These are phyloP conservation scores for Colletotrichum paranaense DNA, from an alignment of 2,329 filamentous ascomycete genomes.

Conservation along the genomic window DNA sequence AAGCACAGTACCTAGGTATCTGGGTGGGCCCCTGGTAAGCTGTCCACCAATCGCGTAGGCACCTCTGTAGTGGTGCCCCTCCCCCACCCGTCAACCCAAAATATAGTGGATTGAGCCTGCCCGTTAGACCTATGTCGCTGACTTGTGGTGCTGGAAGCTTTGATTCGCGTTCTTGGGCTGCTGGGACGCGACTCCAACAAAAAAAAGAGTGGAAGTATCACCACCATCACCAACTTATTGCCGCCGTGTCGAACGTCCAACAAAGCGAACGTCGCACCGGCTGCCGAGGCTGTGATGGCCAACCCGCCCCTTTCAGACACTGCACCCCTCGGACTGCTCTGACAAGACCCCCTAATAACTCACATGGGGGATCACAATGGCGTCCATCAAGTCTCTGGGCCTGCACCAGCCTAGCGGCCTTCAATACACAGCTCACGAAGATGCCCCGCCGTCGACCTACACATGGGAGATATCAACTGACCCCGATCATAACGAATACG, in stretches of 20 bases:
- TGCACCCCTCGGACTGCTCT: background rate
- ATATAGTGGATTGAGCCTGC: slow-evolving; percentile 15
- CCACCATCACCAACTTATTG: background rate
- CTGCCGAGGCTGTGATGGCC: slow-evolving; percentile 24
- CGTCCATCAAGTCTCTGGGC: slow-evolving; percentile 89
- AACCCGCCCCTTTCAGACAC: background rate
- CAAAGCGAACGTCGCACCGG: background rate
- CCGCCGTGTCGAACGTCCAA: background rate
- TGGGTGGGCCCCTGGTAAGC: background rate
- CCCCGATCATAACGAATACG: slow-evolving; percentile 42
- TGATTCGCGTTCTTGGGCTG: slow-evolving; percentile 13
- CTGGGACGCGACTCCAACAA: slow-evolving; percentile 22
- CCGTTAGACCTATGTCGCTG: background rate
- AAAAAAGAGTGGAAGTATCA: slow-evolving; percentile 8
- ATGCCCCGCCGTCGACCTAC: slow-evolving; percentile 76
- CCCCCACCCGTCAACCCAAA: slow-evolving; percentile 18
- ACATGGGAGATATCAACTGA: slow-evolving; percentile 75
- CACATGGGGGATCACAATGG: slow-evolving; percentile 68
- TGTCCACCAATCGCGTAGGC: slow-evolving; percentile 21
- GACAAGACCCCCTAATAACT: slow-evolving; percentile 1
- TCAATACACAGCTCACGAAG: slow-evolving; percentile 84
- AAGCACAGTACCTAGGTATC: background rate
- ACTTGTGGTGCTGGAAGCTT: background rate
- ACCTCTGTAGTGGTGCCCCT: slow-evolving; percentile 23
- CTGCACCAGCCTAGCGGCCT: slow-evolving; percentile 89